Evolutionary conservation across 495 filamentous ascomycete species (phyloP).

Genomic region (Aspergillus taichungensis): DNA sequence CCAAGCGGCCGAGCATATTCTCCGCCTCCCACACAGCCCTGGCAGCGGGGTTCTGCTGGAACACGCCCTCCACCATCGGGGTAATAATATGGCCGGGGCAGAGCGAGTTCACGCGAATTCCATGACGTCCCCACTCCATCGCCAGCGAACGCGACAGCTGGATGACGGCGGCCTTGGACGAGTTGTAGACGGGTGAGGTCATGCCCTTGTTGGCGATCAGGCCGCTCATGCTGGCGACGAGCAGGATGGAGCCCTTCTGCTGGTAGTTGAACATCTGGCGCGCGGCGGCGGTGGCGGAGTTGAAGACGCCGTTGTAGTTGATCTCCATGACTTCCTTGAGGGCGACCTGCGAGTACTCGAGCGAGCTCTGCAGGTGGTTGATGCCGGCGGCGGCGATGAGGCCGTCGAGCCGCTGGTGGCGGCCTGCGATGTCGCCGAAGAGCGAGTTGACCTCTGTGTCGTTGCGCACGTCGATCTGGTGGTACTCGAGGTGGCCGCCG

Average conservation of each 20-base stretch:
- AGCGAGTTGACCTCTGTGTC: slow-evolving; percentile 41
- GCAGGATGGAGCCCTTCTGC: slow-evolving; percentile 54
- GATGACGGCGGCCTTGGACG: slow-evolving; percentile 60
- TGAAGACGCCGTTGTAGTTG: slow-evolving; percentile 69
- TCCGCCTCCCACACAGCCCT: slow-evolving; percentile 53
- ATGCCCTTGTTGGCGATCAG: slow-evolving; percentile 71
- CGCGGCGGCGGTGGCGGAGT: slow-evolving; percentile 69
- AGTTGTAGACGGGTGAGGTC: slow-evolving; percentile 59
- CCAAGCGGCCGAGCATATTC: slow-evolving; percentile 62
- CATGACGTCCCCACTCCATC: slow-evolving; percentile 63
- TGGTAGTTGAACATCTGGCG: slow-evolving; percentile 61
- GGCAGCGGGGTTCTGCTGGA: slow-evolving; percentile 52
- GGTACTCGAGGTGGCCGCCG: slow-evolving; percentile 52
- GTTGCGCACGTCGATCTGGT: slow-evolving; percentile 56
- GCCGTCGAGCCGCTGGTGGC: slow-evolving; percentile 56
- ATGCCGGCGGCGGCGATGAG: slow-evolving; percentile 75
- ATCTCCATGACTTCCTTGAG: slow-evolving; percentile 60
- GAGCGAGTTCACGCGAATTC: slow-evolving; percentile 59
- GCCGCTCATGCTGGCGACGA: slow-evolving; percentile 76
- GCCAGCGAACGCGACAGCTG: slow-evolving; percentile 56
- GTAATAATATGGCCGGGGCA: slow-evolving; percentile 66
- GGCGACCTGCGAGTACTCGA: slow-evolving; percentile 59
- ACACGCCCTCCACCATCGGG: slow-evolving; percentile 61
- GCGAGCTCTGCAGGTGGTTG: slow-evolving; percentile 61
- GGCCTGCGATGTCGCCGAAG: slow-evolving; percentile 45